Evolutionary conservation across 2,329 filamentous ascomycete species (phyloP), one percentile per base, ranked within the genome.

Genomic region (Macrophomina tecta): DNA sequence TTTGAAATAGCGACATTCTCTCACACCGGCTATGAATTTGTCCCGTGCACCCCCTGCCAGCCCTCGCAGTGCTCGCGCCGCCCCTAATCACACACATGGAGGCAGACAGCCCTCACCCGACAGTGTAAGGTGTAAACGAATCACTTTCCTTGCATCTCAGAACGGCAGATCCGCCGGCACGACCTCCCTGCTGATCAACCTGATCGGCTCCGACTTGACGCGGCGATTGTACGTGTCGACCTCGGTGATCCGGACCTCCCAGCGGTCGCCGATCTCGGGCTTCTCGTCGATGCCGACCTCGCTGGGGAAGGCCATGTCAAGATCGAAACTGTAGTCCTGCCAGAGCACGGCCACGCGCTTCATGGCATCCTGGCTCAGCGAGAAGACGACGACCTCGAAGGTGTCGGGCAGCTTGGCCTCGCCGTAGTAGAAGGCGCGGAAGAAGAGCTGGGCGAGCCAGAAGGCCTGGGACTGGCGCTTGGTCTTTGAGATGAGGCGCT

Each of bases 351-450:
- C 23, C 14, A 65, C 34, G 34, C 18, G 18, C 1, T 5, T 34
- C 18, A 38, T 9, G 18, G 16, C 7, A 23, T 34, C 55, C 36
- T 5, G 2, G 14, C 5, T 4, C 3, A n/a, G 5, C n/a, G 42
- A 60, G 55, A 32, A 61, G 18, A 79, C 71, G 69, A 72, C 73
- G 34, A 77, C 75, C 23, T 68, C 74, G 69, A 85, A 83, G 0
- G 79, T 82, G 16, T 81, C 73, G 0, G 87, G 86, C 4, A 89
- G 74, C 1, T 75, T 62, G 11, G 81, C 82, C 71, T 89, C 83
- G 9, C 79, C 78, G 73, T 85, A 87, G 71, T 87, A 82, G 71
- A 84, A 82, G 14, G 86, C 86, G 51, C 87, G 85, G 76, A 85
- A 85, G 46, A 89, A 78, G 2, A 87, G 82, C 73, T 84, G 81